These are phyloP conservation scores for Penicillium tannophilum DNA, from an alignment of 495 filamentous ascomycete genomes.

Conservation along the genomic window DNA sequence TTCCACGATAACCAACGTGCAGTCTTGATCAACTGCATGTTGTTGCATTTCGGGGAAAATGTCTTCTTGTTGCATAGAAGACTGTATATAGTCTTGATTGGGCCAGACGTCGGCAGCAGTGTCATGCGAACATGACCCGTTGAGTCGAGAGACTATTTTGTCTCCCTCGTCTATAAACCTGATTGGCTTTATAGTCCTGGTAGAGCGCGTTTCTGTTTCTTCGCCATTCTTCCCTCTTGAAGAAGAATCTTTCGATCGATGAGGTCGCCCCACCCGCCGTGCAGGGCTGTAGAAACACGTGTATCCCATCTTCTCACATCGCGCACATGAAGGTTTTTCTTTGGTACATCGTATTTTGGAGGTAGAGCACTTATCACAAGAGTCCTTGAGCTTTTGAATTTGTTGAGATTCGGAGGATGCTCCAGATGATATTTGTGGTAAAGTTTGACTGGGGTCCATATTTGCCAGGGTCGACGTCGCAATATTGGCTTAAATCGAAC, in stretches of 20 bases:
- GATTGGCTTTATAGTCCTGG: not conserved
- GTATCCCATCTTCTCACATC: constrained; percentile 35
- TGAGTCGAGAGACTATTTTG: not conserved
- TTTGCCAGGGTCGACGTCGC: not conserved
- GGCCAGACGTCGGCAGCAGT: not conserved
- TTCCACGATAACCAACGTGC: constrained; percentile 5
- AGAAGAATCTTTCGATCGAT: constrained; percentile 5
- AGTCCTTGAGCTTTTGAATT: constrained; percentile 33
- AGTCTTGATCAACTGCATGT: constrained; percentile 1
- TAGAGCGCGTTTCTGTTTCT: constrained; percentile 4
- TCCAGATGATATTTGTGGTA: not conserved
- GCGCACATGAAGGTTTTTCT: constrained; percentile 37
- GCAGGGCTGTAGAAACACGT: constrained; percentile 45
- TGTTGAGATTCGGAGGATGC: no score
- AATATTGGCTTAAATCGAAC: not conserved
- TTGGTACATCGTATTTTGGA: constrained; percentile 45
- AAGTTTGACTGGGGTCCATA: not conserved
- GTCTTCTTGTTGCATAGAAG: not conserved
- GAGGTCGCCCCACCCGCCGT: constrained; percentile 26
- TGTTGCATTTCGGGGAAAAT: not conserved
- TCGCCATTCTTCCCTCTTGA: not conserved
- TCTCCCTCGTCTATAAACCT: constrained; percentile 12
- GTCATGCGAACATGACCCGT: not conserved
- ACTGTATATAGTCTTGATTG: not conserved
- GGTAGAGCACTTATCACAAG: constrained; percentile 40